Evolutionary conservation across 2,329 filamentous ascomycete species (phyloP), one percentile per base, ranked within the genome.

Genomic region (Ophiostoma himal-ulmi): DNA sequence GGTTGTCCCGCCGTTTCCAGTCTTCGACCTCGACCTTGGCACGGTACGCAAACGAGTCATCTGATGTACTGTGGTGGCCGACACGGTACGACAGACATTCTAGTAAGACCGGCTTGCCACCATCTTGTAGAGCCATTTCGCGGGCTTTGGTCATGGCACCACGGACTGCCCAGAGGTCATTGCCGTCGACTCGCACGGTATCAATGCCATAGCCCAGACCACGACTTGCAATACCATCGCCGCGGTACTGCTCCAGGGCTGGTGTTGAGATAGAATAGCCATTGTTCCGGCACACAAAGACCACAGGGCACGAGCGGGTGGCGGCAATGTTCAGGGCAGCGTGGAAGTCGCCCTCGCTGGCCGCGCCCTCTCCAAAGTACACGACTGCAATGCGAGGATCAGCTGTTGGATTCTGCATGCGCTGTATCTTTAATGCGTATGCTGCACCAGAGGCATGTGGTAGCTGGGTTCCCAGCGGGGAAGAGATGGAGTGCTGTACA

Each of bases 51-150:
- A 97, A 99, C 36, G 91, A 95, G 80, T 99, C 95, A 77, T 99
- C 95, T 0, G 91, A 95, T 0, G 95, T 99, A 80, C 93, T 97
- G 82, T 99, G 95, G 78, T 99, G 79, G 7, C 92, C 94, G 62
- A 98, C 94, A n/a, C 95, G 93, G 81, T 99, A 99, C 34, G 92
- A 94, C 92, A 99, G 96, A 70, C 93, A 93, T 81, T 99, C 95
- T 57, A 99, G 90, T 8, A 99, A 82, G 0, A 99, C 86, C 0
- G 93, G 93, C 73, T 86, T 88, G 4, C 92, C 91, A n/a, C 92
- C 92, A 62, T 92, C 88, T 70, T 90, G 83, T 3, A 98, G 84
- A 0, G 94, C 94, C 76, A 94, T 87, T 67, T 87, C 84, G 1
- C 94, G 86, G 0, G 95, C 95, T 78, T 87, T 86, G 76, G 76